Percentiles rank a stretch among this genome's conserved stretches.
Conservation (phyloP, 306 rosid genomes). For the Cicer arietinum region DNA sequence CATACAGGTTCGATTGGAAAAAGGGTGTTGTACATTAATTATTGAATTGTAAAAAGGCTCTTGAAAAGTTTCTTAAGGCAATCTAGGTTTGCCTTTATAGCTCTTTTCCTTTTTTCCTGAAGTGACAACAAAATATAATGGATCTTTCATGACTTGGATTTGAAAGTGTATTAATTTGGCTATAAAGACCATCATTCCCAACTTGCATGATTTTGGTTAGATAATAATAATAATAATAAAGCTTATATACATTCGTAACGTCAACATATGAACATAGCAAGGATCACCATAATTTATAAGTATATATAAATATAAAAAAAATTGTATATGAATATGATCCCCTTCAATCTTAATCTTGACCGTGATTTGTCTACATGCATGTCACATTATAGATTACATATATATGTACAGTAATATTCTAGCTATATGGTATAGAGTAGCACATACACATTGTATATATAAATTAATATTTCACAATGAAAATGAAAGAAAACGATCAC, state of each 20-base stretch:
- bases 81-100: conserved; percentile 51
- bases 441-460: conserved; percentile 27
- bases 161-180: conserved; percentile 48
- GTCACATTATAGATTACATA: conserved; percentile 18
- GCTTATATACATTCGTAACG: conserved; percentile 5
- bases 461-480: conserved; percentile 1
- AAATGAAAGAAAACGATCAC: conserved; percentile 34
- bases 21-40: conserved; percentile 5
- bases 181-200: conserved; percentile 29
- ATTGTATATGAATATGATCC: background rate
- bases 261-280: conserved; percentile 15
- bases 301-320: background rate
- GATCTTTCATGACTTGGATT: conserved; percentile 51
- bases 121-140: conserved; percentile 57
- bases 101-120: conserved; percentile 48
- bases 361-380: conserved; percentile 42
- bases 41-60: conserved; percentile 30
- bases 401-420: conserved; percentile 25
- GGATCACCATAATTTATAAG: background rate
- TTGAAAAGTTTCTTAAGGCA: conserved; percentile 48
- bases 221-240: background rate
- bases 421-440: conserved; percentile 33
- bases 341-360: conserved; percentile 34
- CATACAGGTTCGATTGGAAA: background rate
- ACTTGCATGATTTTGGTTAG: conserved; percentile 20